These are phyloP conservation scores for Dalbergia cultrata DNA, from an alignment of 306 rosid genomes.

Conservation along the genomic window DNA sequence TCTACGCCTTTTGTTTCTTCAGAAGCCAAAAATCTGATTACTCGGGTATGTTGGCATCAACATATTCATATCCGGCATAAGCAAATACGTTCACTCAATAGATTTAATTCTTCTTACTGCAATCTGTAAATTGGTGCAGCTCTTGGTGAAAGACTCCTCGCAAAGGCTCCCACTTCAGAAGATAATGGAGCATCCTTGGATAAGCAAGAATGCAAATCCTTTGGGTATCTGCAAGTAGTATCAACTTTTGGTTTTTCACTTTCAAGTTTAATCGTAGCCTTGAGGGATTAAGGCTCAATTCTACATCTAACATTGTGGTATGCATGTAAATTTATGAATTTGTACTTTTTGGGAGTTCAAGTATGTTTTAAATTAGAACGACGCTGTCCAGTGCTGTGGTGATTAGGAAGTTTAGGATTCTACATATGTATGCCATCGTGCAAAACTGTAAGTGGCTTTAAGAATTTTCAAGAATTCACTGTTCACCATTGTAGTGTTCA, in stretches of 20 bases:
- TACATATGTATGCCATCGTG: not conserved
- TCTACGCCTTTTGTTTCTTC: slow-evolving; percentile 61
- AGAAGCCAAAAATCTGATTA: slow-evolving; percentile 79
- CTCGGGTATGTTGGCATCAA: slow-evolving; percentile 57
- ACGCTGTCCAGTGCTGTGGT: not conserved
- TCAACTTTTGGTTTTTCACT: not conserved
- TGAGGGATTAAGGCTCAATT: slow-evolving; percentile 15
- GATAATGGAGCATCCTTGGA: slow-evolving; percentile 92
- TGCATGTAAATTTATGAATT: not conserved
- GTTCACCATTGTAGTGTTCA: not conserved
- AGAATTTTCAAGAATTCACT: not conserved
- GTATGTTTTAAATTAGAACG: not conserved
- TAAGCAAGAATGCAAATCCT: slow-evolving; percentile 73
- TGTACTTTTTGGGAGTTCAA: not conserved
- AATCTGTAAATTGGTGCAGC: slow-evolving; percentile 59
- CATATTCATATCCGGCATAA: slow-evolving; percentile 11
- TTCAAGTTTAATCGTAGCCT: slow-evolving; percentile 9
- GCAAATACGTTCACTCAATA: not conserved
- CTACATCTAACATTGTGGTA: not conserved
- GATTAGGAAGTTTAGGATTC: slow-evolving; percentile 20
- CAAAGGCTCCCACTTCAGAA: slow-evolving; percentile 79
- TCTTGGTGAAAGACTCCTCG: slow-evolving; percentile 81
- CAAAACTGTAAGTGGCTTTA: not conserved
- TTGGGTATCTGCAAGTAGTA: slow-evolving; percentile 58
- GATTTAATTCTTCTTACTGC: slow-evolving; percentile 13